Evolutionary conservation across 148 eudicot genomes (phyloP).

Genomic region (Bassia scoparia): DNA sequence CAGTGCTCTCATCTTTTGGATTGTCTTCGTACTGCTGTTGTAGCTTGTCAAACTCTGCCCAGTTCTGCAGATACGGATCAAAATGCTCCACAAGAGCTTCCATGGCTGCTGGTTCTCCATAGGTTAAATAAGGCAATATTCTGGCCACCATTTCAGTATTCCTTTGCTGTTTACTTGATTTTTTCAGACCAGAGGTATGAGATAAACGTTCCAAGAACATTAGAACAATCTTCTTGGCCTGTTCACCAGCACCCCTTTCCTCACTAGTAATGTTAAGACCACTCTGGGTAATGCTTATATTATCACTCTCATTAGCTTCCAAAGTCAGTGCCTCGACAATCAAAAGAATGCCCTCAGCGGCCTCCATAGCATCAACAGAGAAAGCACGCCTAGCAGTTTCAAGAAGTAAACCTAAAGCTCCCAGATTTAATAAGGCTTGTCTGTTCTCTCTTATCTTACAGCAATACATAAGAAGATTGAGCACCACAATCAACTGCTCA

Average conservation of each 20-base stretch:
- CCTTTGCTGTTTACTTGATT: constrained; percentile 94
- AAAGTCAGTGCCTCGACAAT: constrained; percentile 92
- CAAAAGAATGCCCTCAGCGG: constrained; percentile 97
- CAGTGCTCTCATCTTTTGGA: constrained; percentile 63
- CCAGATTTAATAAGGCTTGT: constrained; percentile 70
- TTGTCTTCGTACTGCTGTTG: constrained; percentile 71
- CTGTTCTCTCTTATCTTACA: constrained; percentile 95
- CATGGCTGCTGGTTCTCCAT: constrained; percentile 97
- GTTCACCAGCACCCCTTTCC: constrained; percentile 79
- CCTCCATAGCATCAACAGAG: constrained; percentile 98
- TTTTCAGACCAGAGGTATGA: constrained; percentile 77
- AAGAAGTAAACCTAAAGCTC: constrained; percentile 83
- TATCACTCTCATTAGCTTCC: constrained; percentile 96
- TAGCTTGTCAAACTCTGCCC: constrained; percentile 76
- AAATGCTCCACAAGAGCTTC: constrained; percentile 95
- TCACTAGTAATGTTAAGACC: constrained; percentile 68
- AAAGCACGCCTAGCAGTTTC: constrained; percentile 98
- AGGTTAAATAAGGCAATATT: constrained; percentile 93
- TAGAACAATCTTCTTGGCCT: constrained; percentile 94
- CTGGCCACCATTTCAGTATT: constrained; percentile 99
- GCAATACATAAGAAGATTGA: constrained; percentile 89
- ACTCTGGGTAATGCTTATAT: constrained; percentile 60
- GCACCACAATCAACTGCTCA: constrained; percentile 83
- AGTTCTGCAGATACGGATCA: constrained; percentile 68
- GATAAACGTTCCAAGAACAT: constrained; percentile 93